A percentile compares a stretch with the other conserved stretches of the same genome.
Evolutionary conservation across 1,139 yeast genomes (phyloP).

Genomic region (Yamadazyma buinensis): DNA sequence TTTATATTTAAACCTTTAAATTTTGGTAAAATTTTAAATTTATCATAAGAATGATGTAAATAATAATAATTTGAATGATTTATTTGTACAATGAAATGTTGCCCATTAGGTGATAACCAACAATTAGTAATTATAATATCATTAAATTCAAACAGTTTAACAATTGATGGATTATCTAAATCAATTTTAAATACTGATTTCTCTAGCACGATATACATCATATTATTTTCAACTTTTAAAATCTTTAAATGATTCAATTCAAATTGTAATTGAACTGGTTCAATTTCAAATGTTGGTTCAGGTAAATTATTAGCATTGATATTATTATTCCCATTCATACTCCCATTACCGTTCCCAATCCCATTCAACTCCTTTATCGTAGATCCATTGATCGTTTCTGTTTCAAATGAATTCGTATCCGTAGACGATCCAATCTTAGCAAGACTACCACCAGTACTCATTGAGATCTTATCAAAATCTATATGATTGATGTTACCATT

Average conservation of each 20-base stretch:
- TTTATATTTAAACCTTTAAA: constrained; percentile 27
- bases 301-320: background rate
- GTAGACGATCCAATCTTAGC: too few relatives aligned
- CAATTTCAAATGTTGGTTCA: constrained; percentile 31
- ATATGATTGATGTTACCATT: too few relatives aligned
- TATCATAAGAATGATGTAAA: constrained; percentile 27
- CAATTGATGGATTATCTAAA: constrained; percentile 35
- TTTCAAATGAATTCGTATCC: background rate
- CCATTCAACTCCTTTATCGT: too few relatives aligned
- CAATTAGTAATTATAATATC: constrained; percentile 20
- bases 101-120: constrained; percentile 42
- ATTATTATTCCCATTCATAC: background rate
- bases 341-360: background rate
- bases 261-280: constrained; percentile 42
- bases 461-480: too few relatives aligned
- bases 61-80: constrained; percentile 25
- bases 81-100: constrained; percentile 30
- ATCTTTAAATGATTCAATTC: constrained; percentile 24
- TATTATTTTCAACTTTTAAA: constrained; percentile 29
- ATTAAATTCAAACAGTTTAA: constrained; percentile 23
- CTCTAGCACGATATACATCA: constrained; percentile 31
- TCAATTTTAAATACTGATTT: constrained; percentile 28
- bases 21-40: constrained; percentile 31
- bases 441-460: too few relatives aligned
- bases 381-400: background rate